Base-by-base conservation (phyloP, 192 early-diverging fungal species). In the Radiomyces spectabilis region DNA sequence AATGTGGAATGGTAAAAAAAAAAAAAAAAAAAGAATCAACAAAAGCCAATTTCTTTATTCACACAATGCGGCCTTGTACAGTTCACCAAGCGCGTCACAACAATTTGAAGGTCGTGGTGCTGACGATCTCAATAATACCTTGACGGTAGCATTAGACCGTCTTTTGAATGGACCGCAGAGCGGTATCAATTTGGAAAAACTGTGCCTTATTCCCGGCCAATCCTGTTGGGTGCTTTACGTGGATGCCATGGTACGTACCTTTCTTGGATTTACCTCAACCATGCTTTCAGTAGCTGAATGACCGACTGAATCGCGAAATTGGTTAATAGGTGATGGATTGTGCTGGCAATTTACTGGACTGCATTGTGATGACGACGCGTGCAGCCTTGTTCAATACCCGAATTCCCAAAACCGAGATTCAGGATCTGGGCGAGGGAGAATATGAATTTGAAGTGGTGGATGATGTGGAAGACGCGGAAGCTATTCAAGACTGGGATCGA, bases 361-460 rank as follows among this genome's bases (percentile, higher is more conserved):
- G 84, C 13, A 79, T 97, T 42, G 83, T 91, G 38, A 79, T 92
- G 69, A 91, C 93, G 16, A 79, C 83, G 4, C 75, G 92, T 8
- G 96, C 89, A 0, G 95, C 96, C 21, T 71, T 99, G n/a, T 69
- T 75, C 63, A 87, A 93, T 57, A 94, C 96, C 13, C 72, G 75
- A 57, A 80, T 96, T 41, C 92, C 95, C 25, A 82, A 88, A 34
- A 88, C 86, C 19, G 77, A 82, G 3, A 83, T 97, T 5, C 85
- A 93, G 68, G 83, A 87, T 22, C 55, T 87, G 21, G 80, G 74
- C 2, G 86, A 93, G 59, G 92, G 90, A 0, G 77, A 84, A 51
- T 73, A 83, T 35, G 95, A 97, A 46, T 94, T 95, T 69, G 94
- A 95, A 25, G 81, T 96, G n/a, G 79, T 88, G 31, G 94, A 95